Evolutionary conservation across 2,329 filamentous ascomycete genomes (phyloP).

Genomic region (Neofusicoccum laricinum): DNA sequence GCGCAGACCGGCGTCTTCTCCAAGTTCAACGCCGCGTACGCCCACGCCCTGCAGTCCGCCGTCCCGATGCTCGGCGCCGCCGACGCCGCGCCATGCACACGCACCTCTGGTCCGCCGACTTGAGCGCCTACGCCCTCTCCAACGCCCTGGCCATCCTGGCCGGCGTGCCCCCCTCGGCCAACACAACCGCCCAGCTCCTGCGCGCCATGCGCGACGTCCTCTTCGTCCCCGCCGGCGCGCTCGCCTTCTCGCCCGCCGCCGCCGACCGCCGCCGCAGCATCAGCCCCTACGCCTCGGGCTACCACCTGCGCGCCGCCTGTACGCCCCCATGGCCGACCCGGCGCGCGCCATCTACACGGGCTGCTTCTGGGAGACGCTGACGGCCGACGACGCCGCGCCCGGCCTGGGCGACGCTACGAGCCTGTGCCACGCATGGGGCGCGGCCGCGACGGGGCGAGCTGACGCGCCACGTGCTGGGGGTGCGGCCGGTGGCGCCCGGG

Average conservation of each 20-base stretch:
- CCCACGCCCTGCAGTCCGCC: constrained; percentile 30
- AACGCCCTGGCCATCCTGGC: constrained; percentile 35
- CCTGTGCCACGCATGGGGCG: constrained; percentile 35
- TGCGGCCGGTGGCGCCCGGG: background rate
- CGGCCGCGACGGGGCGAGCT: constrained; percentile 35
- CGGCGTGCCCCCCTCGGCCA: constrained; percentile 19
- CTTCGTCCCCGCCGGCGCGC: constrained; percentile 20
- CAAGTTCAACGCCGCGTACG: constrained; percentile 35
- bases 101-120: constrained; percentile 24
- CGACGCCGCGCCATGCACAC: constrained; percentile 19
- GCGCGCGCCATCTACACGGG: constrained; percentile 27
- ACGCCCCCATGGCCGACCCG: constrained; percentile 28
- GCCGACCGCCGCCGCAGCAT: constrained; percentile 17
- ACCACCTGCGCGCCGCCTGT: constrained; percentile 30
- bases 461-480: constrained; percentile 28
- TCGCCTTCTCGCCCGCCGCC: constrained; percentile 21
- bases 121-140: constrained; percentile 28
- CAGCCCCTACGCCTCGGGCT: constrained; percentile 30
- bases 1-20: constrained; percentile 27
- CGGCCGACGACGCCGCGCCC: constrained; percentile 23
- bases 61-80: constrained; percentile 22
- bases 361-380: constrained; percentile 32
- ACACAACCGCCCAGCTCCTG: background rate
- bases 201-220: constrained; percentile 21
- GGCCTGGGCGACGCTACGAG: constrained; percentile 27